Base-by-base conservation (phyloP, 2,329 filamentous ascomycete genomes). In the Clonostachys solani region DNA sequence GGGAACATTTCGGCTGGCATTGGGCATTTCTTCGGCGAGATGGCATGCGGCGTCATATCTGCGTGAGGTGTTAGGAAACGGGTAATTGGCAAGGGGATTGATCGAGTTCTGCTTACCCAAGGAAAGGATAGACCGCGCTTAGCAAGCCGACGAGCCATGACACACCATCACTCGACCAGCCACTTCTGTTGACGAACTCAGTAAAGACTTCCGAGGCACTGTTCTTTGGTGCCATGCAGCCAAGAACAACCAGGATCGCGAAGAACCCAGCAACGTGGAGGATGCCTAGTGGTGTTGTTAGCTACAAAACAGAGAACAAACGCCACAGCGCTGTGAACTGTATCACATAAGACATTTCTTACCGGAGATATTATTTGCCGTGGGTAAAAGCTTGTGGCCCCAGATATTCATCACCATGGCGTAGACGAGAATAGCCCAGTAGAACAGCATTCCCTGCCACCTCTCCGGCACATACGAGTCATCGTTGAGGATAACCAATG, bases 371-470 rank as follows among this genome's bases (percentile, higher is more conserved):
- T 37, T 33, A 72, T 73, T 2, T 62, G 58, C 1, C 62, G 59
- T 1, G 70, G 69, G 4, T 73, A 53, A 1, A 66, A 44, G 19
- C 52, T 63, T 0, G 60, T 58, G 0, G 69, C 71, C 23, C 60
- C 62, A 74, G 7, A 74, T 66, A 18, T 76, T 76, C 33, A 73
- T 47, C 0, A 53, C 52, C 6, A 64, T 51, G 0, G 62, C 60
- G 42, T 71, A 74, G 0, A 60, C 29, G 6, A 74, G 49, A 0
- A 74, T 52, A 2, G 66, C 60, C 71, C 72, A 75, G 52, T 74
- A 74, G 40, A 77, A 67, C 0, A 77, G 51, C 62, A 74, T 69
- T 0, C 70, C 72, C 17, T 71, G 68, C 67, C 69, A 75, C 19
- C 68, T 51, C n/a, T 61, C 40, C 0, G 71, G 68, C 0, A 60